Evolutionary conservation across 257 asterid genomes (phyloP), one percentile per base, ranked within the genome.

Genomic region (Datura wrightii): DNA sequence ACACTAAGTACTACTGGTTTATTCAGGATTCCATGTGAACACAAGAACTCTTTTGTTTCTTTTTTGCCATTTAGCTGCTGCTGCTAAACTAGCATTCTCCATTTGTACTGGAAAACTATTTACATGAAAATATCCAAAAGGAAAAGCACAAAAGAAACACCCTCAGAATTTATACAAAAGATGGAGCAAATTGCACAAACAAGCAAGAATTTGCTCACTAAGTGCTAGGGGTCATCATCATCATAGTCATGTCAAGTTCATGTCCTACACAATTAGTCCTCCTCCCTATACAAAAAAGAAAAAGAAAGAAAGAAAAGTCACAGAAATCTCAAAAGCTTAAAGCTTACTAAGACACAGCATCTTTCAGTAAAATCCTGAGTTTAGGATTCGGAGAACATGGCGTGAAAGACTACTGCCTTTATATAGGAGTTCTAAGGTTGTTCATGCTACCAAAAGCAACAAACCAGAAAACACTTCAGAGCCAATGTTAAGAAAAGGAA

Each of bases 261-360:
- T 31, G 82, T 76, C 82, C 82, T 76, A 3, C 82, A 70, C 82
- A 50, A 78, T 52, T 78, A 78, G 65, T 52, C 34, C 34, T 56
- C 9, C 82, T 71, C 55, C 55, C 80, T 78, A 53, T 78, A 78
- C 65, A 78, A 78, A 78, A 78, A 24, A 24, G 31, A 24, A 24
- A 24, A 24, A 24, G 31, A 24, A 24, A 24, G 31, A 24, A 24
- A 31, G 10, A 78, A 39, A 39, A 78, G 82, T 52, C 48, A 78
- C 34, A 72, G 39, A 72, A 10, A 46, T 2, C 80, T 72, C 56
- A 72, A 24, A 24, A 72, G 56, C 18, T 5, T n/a, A 18, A 58
- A 18, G 36, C 6, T 24, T 19, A 15, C 60, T 54, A 54, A 54
- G 5, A 2, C 60, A n/a, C 4, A 58, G 62, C 62, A 31, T 62